Evolutionary conservation across 768 basidiomycete genomes (phyloP).

Genomic region (Asterophora lycoperdoides): DNA sequence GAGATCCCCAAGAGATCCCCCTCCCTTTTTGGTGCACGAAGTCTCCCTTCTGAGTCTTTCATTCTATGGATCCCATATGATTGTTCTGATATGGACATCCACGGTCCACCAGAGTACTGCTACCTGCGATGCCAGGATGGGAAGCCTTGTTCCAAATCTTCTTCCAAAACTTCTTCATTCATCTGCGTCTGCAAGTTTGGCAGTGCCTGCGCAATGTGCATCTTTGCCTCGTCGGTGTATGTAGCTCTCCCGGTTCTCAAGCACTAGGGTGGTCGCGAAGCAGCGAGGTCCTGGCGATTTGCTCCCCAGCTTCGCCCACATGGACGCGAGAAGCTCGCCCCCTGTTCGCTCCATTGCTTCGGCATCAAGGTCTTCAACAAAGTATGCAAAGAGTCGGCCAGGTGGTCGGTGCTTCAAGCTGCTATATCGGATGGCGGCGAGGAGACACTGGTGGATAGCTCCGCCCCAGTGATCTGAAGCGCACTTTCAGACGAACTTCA

Average conservation of each 20-base stretch:
- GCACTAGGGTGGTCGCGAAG: slow-evolving; percentile 34
- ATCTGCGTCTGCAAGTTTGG: slow-evolving; percentile 47
- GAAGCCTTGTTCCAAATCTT: slow-evolving; percentile 45
- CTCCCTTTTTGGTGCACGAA: slow-evolving; percentile 27
- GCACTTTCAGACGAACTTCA: slow-evolving; percentile 42
- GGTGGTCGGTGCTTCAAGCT: slow-evolving; percentile 35
- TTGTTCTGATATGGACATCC: slow-evolving; percentile 51
- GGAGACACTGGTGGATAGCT: slow-evolving; percentile 48
- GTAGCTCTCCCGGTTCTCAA: slow-evolving; percentile 34
- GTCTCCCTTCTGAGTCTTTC: slow-evolving; percentile 37
- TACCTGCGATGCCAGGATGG: slow-evolving; percentile 41
- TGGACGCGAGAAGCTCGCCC: slow-evolving; percentile 41
- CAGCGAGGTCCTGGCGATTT: slow-evolving; percentile 34
- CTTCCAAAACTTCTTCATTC: no score
- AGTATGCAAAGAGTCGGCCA: slow-evolving; percentile 35
- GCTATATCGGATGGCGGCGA: slow-evolving; percentile 44
- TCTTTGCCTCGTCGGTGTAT: slow-evolving; percentile 42
- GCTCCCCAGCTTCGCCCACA: slow-evolving; percentile 50
- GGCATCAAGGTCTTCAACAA: slow-evolving; percentile 46
- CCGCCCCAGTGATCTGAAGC: slow-evolving; percentile 45
- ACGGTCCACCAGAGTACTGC: slow-evolving; percentile 45
- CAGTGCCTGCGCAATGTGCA: slow-evolving; percentile 44
- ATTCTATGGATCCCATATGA: slow-evolving; percentile 41
- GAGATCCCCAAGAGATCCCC: slow-evolving; percentile 22
- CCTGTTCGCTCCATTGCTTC: slow-evolving; percentile 40